phyloP scores from a whole-genome alignment of 2,329 filamentous ascomycete species.

The Didymella lethalis region DNA sequence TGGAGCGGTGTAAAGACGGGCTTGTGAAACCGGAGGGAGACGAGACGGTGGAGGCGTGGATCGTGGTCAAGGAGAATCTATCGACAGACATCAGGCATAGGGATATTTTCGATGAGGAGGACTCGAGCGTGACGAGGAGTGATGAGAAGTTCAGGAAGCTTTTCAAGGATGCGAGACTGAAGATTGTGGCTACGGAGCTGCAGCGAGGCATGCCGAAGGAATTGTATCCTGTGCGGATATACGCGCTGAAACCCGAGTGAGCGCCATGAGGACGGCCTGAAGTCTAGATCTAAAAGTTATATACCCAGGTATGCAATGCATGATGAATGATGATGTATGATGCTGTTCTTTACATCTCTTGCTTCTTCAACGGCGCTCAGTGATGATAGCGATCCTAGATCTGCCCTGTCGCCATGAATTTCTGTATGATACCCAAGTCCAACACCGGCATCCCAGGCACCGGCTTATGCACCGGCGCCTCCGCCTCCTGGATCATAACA shows the following conservation, averaged over 20 bases:
- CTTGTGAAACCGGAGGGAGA: slow-evolving; percentile 48
- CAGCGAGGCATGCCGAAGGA: slow-evolving; percentile 70
- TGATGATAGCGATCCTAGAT: neutral
- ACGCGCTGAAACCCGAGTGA: slow-evolving; percentile 71
- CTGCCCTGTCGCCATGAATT: slow-evolving; percentile 36
- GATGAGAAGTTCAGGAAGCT: slow-evolving; percentile 75
- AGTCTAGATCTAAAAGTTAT: slow-evolving; percentile 4
- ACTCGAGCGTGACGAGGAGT: slow-evolving; percentile 79
- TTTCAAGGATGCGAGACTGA: slow-evolving; percentile 74
- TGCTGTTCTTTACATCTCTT: neutral
- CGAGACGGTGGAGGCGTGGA: slow-evolving; percentile 57
- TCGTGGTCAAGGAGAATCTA: slow-evolving; percentile 85
- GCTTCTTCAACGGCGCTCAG: neutral
- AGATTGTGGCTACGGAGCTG: slow-evolving; percentile 55
- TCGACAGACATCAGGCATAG: slow-evolving; percentile 59
- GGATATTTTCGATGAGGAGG: slow-evolving; percentile 77
- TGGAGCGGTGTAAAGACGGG: slow-evolving; percentile 66
- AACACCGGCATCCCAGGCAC: slow-evolving; percentile 31
- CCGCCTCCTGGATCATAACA: slow-evolving; percentile 19
- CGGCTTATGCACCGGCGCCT: slow-evolving; percentile 19
- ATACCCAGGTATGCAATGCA: slow-evolving; percentile 16
- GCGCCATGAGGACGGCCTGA: neutral
- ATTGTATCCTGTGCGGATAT: slow-evolving; percentile 78
- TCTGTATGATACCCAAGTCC: slow-evolving; percentile 34
- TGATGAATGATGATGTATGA: neutral